Conservation (phyloP, 495 filamentous ascomycete species). For the Aspergillus ellipticus region DNA sequence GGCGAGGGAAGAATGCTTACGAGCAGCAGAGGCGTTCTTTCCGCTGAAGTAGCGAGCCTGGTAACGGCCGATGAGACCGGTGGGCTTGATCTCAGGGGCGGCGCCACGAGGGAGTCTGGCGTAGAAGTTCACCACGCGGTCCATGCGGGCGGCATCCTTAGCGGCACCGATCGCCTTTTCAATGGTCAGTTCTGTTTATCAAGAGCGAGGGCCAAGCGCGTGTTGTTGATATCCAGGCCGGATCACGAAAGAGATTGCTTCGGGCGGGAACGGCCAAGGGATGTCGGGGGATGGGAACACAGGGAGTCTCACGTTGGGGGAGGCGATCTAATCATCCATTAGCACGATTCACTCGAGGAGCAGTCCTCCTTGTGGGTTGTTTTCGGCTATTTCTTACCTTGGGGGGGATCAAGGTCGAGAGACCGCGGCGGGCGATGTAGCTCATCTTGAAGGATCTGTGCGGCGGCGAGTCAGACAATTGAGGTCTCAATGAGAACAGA, state of each 20-base stretch:
- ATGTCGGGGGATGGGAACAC: conserved; percentile 20
- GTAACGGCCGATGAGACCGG: conserved; percentile 80
- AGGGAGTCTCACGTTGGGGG: conserved; percentile 74
- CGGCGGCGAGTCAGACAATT: conserved; percentile 24
- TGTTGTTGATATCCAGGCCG: not conserved
- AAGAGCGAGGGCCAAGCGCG: not conserved
- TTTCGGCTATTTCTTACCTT: conserved; percentile 61
- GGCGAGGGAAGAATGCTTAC: conserved; percentile 55
- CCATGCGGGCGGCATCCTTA: conserved; percentile 92
- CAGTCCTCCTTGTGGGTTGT: not conserved
- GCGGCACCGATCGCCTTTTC: conserved; percentile 82
- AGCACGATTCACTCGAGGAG: conserved; percentile 19
- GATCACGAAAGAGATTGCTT: conserved; percentile 10
- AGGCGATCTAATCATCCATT: conserved; percentile 63
- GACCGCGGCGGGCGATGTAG: conserved; percentile 78
- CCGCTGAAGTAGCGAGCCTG: conserved; percentile 84
- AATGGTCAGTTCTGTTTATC: conserved; percentile 20
- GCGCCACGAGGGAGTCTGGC: conserved; percentile 89
- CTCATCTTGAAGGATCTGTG: conserved; percentile 69
- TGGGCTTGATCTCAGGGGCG: conserved; percentile 73
- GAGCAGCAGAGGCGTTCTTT: conserved; percentile 79
- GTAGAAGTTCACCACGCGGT: conserved; percentile 96
- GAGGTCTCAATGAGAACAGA: conserved; percentile 1
- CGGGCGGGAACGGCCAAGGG: conserved; percentile 10
- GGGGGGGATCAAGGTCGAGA: conserved; percentile 97